Base-by-base conservation (phyloP, 1,284 basidiomycete species). In the Amylostereum chailletii region DNA sequence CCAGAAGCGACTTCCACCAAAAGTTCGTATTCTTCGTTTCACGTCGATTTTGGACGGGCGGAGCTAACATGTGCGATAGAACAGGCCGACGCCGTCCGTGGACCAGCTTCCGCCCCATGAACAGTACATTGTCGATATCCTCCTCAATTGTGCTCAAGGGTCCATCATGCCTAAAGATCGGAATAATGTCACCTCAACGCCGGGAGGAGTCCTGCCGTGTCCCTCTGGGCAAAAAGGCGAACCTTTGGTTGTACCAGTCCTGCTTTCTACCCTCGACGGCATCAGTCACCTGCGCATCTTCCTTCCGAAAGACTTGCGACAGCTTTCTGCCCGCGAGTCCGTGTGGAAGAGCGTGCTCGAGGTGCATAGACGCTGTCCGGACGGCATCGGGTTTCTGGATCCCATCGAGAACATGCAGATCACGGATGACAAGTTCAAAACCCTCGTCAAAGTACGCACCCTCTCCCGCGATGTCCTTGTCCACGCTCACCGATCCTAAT, bases 381-480 rank as follows among this genome's bases (percentile, higher is more conserved):
- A 90, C 45, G 93, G 92, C 1, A 82, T 98, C 43, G 75, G 89
- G 0, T 70, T 95, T 4, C 74, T 99, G 5, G 96, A 99, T 64
- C 96, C 96, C 0, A 75, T 98, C 48, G 78, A 91, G 60, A 94
- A 98, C 65, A 95, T 99, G 94, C 87, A 86, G 31, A 97, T 99
- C 64, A 90, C 88, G 55, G 96, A 99, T 61, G 89, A 92, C 38
- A 89, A 87, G 54, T 99, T 99, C 71, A 82, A 83, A 60, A 83
- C 85, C 50, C 76, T 99, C 3, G 76, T 95, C 49, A 80, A 89
- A 68, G 91, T 90, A 48, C 47, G 66, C 49, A 42, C 9, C 26
- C 50, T 49, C 37, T n/a, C 27, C 19, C 19, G 19, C 19, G 19
- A 37, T 19, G 33, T 49, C 37, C 34, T 1, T 8, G 29, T 34